Conservation (phyloP, 306 rosid species). For the Astragalus glycyphyllos region DNA sequence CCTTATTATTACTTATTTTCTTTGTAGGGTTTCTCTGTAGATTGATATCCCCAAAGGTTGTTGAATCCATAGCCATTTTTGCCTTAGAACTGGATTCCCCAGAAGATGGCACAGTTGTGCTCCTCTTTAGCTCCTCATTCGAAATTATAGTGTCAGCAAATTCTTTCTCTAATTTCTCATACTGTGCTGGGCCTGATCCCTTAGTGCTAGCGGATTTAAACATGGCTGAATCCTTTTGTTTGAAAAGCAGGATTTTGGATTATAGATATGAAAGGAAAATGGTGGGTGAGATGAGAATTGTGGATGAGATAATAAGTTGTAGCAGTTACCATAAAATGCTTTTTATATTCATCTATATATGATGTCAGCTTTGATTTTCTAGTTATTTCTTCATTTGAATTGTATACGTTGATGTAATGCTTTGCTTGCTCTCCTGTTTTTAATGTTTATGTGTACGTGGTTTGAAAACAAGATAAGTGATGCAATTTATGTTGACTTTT, state of each 20-base stretch:
- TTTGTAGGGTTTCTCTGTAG: constrained; percentile 60
- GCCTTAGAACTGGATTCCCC: constrained; percentile 29
- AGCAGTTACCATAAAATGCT: not conserved
- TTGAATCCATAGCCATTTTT: constrained; percentile 30
- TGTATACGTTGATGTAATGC: not conserved
- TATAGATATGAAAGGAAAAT: constrained; percentile 28
- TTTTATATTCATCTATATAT: constrained; percentile 3
- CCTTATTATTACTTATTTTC: constrained; percentile 40
- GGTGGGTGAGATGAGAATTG: constrained; percentile 36
- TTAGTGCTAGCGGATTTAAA: constrained; percentile 56
- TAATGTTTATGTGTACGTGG: constrained; percentile 7
- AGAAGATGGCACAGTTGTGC: constrained; percentile 55
- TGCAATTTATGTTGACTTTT: constrained; percentile 42
- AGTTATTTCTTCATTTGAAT: not conserved
- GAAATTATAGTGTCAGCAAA: constrained; percentile 21
- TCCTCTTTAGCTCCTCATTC: constrained; percentile 58
- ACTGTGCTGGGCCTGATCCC: constrained; percentile 44
- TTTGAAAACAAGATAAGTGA: constrained; percentile 32
- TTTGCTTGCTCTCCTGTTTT: constrained; percentile 12
- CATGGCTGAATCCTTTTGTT: constrained; percentile 42
- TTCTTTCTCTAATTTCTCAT: constrained; percentile 62
- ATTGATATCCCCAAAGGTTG: constrained; percentile 25
- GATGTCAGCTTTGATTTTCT: constrained; percentile 26
- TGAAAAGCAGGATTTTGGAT: not conserved
- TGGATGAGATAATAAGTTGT: constrained; percentile 18